Evolutionary conservation across 352 stramenopile species (phyloP), one percentile per base, ranked within the genome.

Genomic region (Phytophthora tentaculata): DNA sequence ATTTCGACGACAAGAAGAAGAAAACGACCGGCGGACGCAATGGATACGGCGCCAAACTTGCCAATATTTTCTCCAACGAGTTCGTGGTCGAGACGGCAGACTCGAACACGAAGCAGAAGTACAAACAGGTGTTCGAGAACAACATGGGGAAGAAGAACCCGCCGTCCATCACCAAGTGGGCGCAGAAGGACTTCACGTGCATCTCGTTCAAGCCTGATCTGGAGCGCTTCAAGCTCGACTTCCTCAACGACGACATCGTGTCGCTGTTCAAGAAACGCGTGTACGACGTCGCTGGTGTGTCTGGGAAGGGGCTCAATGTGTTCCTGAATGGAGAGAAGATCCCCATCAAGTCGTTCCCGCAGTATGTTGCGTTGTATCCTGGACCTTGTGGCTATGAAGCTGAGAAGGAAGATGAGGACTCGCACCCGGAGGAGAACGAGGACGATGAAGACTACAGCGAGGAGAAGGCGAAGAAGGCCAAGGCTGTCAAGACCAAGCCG

Each of bases 51-150:
- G 98, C 98, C 1, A 99, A 99, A 77, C 84, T 99, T 4, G 97
- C 98, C 3, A 99, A 99, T 74, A 99, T 99, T 71, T 99, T 99
- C 77, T 99, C 95, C 16, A 99, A 84, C 12, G 79, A 99, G 70
- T 99, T 99, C 73, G 82, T 96, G 29, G 96, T 99, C 5, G 98
- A 99, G 71, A 99, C 98, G 17, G 86, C 96, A 0, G 98, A 99
- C 67, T 79, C 88, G 1, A 91, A 88, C 24, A 81, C 79, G 24
- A 97, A 98, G 17, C 84, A 98, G 63, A 86, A 93, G 55, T 99
- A 99, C 80, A 92, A 88, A 41, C 88, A 96, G 68, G 84, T 95
- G 4, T 96, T 97, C 69, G 74, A 83, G 39, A 71, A 94, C 61
- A 99, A 99, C 72, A 99, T 99, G 97, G 79, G 83, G 63, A 89